Conservation (phyloP, 371 early-diverging fungal species). For the Mucor velutinosus region DNA sequence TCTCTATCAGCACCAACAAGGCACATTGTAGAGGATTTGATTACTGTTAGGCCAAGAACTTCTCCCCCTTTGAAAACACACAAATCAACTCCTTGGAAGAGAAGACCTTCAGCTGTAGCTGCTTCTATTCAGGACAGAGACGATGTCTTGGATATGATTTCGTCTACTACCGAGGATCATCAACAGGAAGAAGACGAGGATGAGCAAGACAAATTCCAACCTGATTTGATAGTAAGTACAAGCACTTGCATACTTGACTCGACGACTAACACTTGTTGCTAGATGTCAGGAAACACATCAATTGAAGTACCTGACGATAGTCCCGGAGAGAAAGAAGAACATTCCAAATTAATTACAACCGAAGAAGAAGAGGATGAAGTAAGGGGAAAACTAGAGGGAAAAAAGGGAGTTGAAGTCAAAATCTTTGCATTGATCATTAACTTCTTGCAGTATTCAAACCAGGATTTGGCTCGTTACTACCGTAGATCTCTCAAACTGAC, state of each 20-base stretch:
- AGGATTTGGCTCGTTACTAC: slow-evolving; percentile 46
- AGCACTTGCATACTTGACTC: neutral
- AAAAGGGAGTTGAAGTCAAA: neutral
- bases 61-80: slow-evolving; percentile 16
- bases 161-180: neutral
- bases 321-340: slow-evolving; percentile 2
- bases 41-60: slow-evolving; percentile 16
- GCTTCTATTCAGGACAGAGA: slow-evolving; percentile 13
- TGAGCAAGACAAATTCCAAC: neutral
- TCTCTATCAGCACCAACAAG: slow-evolving; percentile 32
- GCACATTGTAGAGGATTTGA: neutral
- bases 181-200: neutral
- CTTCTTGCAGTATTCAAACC: slow-evolving; percentile 13
- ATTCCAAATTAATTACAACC: neutral
- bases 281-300: neutral
- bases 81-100: slow-evolving; percentile 31
- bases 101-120: slow-evolving; percentile 29
- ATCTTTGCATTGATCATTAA: neutral
- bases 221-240: neutral
- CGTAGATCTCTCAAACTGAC: slow-evolving; percentile 58
- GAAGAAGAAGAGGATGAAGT: slow-evolving; percentile 3
- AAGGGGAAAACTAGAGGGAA: neutral
- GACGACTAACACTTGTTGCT: neutral
- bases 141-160: neutral
- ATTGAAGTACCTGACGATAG: neutral